phyloP scores from a whole-genome alignment of 148 eudicot species.

The Silene uniflora region DNA sequence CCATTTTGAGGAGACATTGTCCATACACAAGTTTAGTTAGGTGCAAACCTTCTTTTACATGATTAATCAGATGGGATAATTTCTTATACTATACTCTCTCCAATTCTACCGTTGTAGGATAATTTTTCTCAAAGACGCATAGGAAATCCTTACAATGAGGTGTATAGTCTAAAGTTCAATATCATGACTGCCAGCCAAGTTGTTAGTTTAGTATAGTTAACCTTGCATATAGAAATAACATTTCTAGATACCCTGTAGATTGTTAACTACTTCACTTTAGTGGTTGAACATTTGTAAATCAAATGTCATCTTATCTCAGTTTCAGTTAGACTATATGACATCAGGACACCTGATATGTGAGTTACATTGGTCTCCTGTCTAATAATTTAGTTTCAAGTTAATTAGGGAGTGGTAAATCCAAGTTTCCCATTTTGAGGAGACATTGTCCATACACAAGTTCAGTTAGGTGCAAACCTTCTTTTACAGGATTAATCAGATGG shows the following conservation, averaged over 20 bases:
- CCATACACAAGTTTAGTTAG: not conserved
- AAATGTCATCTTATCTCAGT: not conserved
- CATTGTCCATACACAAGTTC: not conserved
- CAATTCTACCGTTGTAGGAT: not conserved
- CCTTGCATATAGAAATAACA: not conserved
- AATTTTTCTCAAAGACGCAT: not conserved
- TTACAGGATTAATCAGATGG: no score
- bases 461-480: no score
- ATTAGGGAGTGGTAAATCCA: not conserved
- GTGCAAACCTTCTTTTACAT: no score
- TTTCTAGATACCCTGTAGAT: not conserved
- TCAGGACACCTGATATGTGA: slow-evolving; percentile 86
- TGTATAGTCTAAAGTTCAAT: not conserved
- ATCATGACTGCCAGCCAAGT: not conserved
- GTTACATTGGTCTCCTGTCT: slow-evolving; percentile 13
- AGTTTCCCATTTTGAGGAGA: no score
- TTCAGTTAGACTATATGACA: slow-evolving; percentile 67
- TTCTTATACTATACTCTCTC: not conserved
- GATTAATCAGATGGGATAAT: no score
- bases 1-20: not conserved
- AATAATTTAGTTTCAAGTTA: not conserved
- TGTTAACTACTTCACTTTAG: not conserved
- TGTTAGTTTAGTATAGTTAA: not conserved
- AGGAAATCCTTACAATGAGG: not conserved
- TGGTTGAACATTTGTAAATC: not conserved